phyloP scores from a whole-genome alignment of 163 green algal genomes.

The Volvox carteri region DNA sequence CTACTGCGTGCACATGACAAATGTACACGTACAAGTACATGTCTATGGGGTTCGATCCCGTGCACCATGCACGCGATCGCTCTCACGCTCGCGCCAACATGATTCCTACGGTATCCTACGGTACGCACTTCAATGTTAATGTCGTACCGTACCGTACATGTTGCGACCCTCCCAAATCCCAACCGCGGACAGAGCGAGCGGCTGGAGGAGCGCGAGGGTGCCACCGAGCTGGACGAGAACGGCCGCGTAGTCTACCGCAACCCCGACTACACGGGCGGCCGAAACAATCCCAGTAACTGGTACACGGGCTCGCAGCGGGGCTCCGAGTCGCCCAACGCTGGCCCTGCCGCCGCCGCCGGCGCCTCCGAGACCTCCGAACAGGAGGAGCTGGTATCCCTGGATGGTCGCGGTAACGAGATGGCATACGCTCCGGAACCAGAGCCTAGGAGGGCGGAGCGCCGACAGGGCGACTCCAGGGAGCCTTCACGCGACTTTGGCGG shows the following conservation, averaged over 20 bases:
- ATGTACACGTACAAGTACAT: no score
- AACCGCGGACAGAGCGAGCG: constrained; percentile 35
- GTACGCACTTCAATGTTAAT: no score
- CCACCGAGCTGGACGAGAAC: constrained; percentile 17
- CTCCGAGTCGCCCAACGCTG: no score
- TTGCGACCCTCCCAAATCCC: no score
- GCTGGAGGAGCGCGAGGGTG: constrained; percentile 11
- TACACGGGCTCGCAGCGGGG: constrained; percentile 2
- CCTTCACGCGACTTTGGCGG: background rate
- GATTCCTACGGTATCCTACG: no score
- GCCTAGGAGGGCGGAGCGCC: background rate
- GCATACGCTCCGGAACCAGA: constrained; percentile 9
- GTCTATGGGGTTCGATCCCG: no score
- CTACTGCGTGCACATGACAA: no score
- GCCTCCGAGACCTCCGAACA: background rate
- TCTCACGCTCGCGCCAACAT: no score
- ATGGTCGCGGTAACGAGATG: constrained; percentile 6
- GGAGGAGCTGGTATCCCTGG: background rate
- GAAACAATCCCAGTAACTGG: constrained; percentile 28
- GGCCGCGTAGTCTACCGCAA: background rate
- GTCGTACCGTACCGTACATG: background rate
- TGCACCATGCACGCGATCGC: no score
- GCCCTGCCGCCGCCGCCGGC: background rate
- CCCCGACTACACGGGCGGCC: constrained; percentile 21
- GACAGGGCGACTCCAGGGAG: background rate